These are phyloP conservation scores for Phalaenopsis equestris DNA, from an alignment of 106 monocot species.

Conservation along the genomic window DNA sequence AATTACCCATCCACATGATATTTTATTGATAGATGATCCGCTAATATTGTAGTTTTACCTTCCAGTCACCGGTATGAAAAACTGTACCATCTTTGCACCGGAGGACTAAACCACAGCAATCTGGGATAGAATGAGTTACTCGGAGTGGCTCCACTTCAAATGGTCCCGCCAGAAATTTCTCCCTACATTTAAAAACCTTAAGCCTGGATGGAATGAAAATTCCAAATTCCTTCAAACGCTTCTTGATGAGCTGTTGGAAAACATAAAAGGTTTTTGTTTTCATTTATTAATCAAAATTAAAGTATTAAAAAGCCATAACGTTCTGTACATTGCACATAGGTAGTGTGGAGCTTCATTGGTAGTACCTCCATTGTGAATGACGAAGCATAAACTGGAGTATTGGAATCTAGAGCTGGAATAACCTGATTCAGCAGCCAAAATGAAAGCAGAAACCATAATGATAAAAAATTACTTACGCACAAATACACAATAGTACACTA, in stretches of 20 bases:
- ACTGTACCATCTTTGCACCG: slow-evolving; percentile 93
- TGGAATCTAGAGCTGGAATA: slow-evolving; percentile 91
- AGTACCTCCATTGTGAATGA: slow-evolving; percentile 98
- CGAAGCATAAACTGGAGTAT: slow-evolving; percentile 86
- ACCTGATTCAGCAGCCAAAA: slow-evolving; percentile 45
- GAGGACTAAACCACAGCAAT: slow-evolving; percentile 96
- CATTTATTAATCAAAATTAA: background rate
- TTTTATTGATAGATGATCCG: background rate
- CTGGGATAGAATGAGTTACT: slow-evolving; percentile 99
- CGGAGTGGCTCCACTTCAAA: slow-evolving; percentile 99
- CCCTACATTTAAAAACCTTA: slow-evolving; percentile 61
- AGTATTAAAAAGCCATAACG: background rate
- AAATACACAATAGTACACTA: background rate
- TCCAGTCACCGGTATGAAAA: slow-evolving; percentile 99
- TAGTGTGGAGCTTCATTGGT: background rate
- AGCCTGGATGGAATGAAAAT: slow-evolving; percentile 87
- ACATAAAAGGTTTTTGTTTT: background rate
- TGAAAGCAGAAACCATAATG: slow-evolving; percentile 3
- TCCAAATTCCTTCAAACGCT: slow-evolving; percentile 93
- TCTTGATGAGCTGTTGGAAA: slow-evolving; percentile 76
- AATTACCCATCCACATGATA: background rate
- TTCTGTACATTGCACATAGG: background rate
- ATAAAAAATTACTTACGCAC: background rate
- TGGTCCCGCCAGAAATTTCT: slow-evolving; percentile 87
- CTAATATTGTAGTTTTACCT: slow-evolving; percentile 32